These are phyloP conservation scores for Hypseocharis bilobata DNA, from an alignment of 441 rosid species.

Conservation along the genomic window DNA sequence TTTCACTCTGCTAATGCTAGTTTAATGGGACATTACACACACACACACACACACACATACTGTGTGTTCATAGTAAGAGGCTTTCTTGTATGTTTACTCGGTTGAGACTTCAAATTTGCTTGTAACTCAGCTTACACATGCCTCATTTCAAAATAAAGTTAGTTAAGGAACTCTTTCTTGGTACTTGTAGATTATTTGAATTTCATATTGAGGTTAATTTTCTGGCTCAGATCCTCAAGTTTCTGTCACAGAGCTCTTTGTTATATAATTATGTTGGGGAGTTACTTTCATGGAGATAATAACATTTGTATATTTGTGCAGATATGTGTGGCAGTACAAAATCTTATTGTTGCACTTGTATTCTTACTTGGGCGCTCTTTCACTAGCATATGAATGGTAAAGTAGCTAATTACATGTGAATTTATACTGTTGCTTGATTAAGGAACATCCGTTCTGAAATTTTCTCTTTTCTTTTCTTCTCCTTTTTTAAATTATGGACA, in stretches of 20 bases:
- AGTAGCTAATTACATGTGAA: background rate
- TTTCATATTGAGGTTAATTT: background rate
- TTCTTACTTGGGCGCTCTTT: conserved; percentile 66
- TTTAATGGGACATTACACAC: background rate
- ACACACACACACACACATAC: too few species aligned
- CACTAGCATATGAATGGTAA: conserved; percentile 81
- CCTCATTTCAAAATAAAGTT: background rate
- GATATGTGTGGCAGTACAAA: conserved; percentile 84
- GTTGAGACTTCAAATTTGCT: background rate
- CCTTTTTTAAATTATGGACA: background rate
- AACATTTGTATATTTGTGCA: conserved; percentile 31
- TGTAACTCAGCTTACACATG: background rate
- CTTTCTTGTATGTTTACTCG: background rate
- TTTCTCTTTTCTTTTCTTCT: background rate
- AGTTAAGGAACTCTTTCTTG: background rate
- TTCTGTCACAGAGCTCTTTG: background rate
- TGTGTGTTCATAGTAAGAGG: background rate
- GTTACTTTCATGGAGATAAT: conserved; percentile 11
- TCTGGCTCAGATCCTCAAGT: background rate
- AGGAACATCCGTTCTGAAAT: background rate
- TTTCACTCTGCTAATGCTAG: background rate
- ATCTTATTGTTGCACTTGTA: conserved; percentile 77
- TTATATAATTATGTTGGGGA: background rate
- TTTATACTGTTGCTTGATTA: conserved; percentile 13
- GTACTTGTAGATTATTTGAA: background rate